Base-by-base conservation (phyloP, 1,284 basidiomycete species). In the Pascua guehoae region DNA sequence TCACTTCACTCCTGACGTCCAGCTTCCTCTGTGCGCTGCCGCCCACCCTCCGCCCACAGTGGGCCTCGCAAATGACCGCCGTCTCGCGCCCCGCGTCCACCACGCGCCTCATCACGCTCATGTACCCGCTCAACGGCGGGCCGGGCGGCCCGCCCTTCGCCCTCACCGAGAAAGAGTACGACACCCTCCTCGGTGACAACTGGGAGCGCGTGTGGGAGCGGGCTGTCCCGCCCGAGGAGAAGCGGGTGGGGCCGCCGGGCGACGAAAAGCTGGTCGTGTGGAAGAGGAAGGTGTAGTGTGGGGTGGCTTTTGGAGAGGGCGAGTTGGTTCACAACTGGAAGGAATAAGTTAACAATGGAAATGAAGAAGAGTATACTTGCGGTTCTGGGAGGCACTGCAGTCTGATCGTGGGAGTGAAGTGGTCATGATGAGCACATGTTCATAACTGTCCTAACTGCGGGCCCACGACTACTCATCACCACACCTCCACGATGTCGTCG, bases 21-120 rank as follows among this genome's bases (percentile, higher is more conserved):
- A 87, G 86, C 0, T 88, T 88, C 73, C 87, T 88, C 61, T 85
- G 86, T 41, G 86, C 87, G 0, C 84, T 88, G 12, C 82, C 83
- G 0, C 87, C 85, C 0, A 64, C 73, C 2, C 77, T 77, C 16
- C 81, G 86, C 11, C 49, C 65, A 0, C 77, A 80, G 17, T 88
- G 87, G 87, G 85, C 82, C 2, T 60, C 66, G 14, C 80, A 84
- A 61, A 85, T 89, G 78, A 70, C 74, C 5, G 68, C 74, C 12
- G 72, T 89, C 18, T 71, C 87, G 53, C 84, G 83, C 58, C 79
- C 82, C 2, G 82, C 83, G 0, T 84, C 85, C 2, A 81, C 80
- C 55, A 62, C 70, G 1, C 63, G 59, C 24, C 81, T 89, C 36
- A 83, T 89, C 64, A 84, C 84, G 0, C 71, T 84, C 39, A 73